Evolutionary conservation across 768 basidiomycete genomes (phyloP).

Genomic region (Lentinula raphanica): DNA sequence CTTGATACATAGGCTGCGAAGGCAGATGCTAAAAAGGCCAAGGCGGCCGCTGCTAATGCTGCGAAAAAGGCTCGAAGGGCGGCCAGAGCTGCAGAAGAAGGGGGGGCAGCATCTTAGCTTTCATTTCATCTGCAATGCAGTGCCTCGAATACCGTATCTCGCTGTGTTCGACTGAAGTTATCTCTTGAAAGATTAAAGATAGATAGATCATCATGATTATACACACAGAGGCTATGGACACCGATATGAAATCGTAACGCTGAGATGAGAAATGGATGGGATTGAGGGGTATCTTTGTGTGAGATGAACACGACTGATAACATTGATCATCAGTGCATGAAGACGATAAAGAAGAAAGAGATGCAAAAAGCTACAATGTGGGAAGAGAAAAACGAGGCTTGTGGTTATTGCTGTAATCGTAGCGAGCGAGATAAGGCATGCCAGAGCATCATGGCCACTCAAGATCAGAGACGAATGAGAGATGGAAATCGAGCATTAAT

Average conservation of each 20-base stretch:
- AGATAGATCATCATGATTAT: too few relatives aligned
- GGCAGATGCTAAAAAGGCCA: constrained; percentile 81
- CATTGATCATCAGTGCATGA: neutral
- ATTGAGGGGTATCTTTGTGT: neutral
- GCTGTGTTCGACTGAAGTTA: neutral
- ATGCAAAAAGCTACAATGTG: neutral
- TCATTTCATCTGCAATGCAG: neutral
- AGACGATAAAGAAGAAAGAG: too few relatives aligned
- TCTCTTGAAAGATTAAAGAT: neutral
- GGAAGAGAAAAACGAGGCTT: neutral
- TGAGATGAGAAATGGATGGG: neutral
- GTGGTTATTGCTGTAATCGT: neutral
- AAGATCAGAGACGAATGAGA: neutral
- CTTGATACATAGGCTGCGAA: constrained; percentile 16
- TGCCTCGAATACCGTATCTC: too few relatives aligned
- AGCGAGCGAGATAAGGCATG: neutral
- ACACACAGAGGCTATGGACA: too few relatives aligned
- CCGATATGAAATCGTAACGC: neutral
- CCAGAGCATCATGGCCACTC: neutral
- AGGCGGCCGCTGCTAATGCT: constrained; percentile 81
- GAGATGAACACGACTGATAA: neutral
- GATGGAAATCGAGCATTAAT: neutral
- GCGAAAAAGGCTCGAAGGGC: constrained; percentile 81
- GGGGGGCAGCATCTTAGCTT: neutral
- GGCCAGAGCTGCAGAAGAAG: constrained; percentile 4